Evolutionary conservation across 805 yeast species (phyloP).

Genomic region (Teunomyces pallodes): DNA sequence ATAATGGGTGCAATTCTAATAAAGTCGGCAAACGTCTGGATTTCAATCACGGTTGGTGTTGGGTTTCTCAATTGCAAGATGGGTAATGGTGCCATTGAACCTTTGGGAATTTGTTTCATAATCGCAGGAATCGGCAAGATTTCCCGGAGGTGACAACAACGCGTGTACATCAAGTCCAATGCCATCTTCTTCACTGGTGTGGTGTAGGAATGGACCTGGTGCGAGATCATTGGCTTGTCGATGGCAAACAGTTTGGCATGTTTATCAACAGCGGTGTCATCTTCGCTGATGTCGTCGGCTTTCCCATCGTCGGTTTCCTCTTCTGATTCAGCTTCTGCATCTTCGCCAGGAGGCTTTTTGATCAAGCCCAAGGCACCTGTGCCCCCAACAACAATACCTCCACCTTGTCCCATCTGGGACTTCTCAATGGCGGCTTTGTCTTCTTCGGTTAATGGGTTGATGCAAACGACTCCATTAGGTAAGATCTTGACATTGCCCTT

Average conservation of each 20-base stretch:
- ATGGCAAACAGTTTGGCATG: constrained; percentile 26
- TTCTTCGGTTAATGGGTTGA: constrained; percentile 54
- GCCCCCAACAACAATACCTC: constrained; percentile 79
- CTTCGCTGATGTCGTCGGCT: constrained; percentile 12
- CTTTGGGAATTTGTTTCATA: constrained; percentile 74
- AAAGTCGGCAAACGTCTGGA: constrained; percentile 85
- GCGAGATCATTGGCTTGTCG: constrained; percentile 32
- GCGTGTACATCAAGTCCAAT: constrained; percentile 75
- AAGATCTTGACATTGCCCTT: constrained; percentile 67
- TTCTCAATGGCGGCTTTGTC: constrained; percentile 45
- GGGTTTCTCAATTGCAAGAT: constrained; percentile 75
- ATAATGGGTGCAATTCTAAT: constrained; percentile 80
- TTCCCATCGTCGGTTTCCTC: constrained; percentile 14
- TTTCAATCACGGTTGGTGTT: constrained; percentile 85
- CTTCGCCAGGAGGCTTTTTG: constrained; percentile 8
- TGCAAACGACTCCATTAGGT: constrained; percentile 51
- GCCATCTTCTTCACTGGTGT: constrained; percentile 44
- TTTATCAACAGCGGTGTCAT: constrained; percentile 19
- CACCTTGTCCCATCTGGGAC: constrained; percentile 43
- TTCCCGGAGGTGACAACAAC: constrained; percentile 92
- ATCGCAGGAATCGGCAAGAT: constrained; percentile 91
- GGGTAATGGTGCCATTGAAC: constrained; percentile 72
- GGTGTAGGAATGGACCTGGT: constrained; percentile 19
- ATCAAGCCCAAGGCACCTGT: constrained; percentile 59
- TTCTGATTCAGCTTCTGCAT: background rate